Evolutionary conservation across 2,329 filamentous ascomycete species (phyloP).

Genomic region (Lojkania enalia): DNA sequence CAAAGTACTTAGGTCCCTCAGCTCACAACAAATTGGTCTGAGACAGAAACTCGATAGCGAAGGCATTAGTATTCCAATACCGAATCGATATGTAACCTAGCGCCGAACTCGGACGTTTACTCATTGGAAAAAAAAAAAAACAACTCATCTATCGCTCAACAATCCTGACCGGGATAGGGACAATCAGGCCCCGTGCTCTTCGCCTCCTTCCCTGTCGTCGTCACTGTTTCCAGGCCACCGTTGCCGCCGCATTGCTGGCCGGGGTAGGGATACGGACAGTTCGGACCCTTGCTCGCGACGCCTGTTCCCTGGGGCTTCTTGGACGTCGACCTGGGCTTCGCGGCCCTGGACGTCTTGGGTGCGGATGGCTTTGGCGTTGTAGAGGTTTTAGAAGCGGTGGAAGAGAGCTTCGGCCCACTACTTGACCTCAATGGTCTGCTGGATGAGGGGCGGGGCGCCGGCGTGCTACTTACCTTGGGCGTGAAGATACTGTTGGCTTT

Average conservation of each 20-base stretch:
- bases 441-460: background rate
- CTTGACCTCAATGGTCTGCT: too few relatives aligned
- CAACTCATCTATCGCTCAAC: too few relatives aligned
- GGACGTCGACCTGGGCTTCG: background rate
- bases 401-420: background rate
- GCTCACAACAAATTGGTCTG: too few relatives aligned
- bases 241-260: conserved; percentile 5
- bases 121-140: too few relatives aligned
- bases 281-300: conserved; percentile 1
- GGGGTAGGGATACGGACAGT: conserved; percentile 14
- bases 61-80: too few relatives aligned
- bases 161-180: conserved; percentile 11
- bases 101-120: too few relatives aligned
- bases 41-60: too few relatives aligned
- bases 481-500: background rate
- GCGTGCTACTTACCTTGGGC: background rate
- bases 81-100: too few relatives aligned
- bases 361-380: background rate
- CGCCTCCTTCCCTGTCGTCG: background rate
- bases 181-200: background rate
- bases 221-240: background rate
- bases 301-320: background rate
- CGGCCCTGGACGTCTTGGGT: background rate
- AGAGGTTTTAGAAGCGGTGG: background rate
- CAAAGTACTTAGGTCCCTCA: too few relatives aligned